Conservation (phyloP, 1,139 yeast species). For the Yamadazyma diospyri region DNA sequence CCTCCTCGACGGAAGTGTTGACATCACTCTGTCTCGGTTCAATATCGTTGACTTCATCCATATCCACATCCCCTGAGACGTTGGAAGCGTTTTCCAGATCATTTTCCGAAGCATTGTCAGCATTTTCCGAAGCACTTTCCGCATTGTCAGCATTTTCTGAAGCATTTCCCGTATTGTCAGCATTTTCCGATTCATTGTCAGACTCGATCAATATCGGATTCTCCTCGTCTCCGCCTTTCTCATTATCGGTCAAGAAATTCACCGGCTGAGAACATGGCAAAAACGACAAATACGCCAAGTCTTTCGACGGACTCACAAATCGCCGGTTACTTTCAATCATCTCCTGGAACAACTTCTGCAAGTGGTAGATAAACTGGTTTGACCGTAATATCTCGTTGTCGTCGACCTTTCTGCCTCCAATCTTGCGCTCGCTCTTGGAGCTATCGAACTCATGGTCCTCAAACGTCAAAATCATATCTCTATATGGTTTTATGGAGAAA, state of each 20-base stretch:
- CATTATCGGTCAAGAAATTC: conserved; percentile 33
- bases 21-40: neutral
- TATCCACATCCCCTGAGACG: neutral
- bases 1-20: neutral
- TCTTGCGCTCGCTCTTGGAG: conserved; percentile 48
- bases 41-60: neutral
- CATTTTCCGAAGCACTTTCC: neutral
- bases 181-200: neutral
- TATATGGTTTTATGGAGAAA: conserved; percentile 77
- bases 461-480: conserved; percentile 62
- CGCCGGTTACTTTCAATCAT: conserved; percentile 62
- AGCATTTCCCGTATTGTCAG: neutral
- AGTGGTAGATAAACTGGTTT: conserved; percentile 70
- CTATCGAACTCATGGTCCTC: conserved; percentile 22
- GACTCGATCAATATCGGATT: conserved; percentile 14
- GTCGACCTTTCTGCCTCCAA: conserved; percentile 84
- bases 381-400: conserved; percentile 73
- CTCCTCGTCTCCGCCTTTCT: conserved; percentile 3
- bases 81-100: neutral
- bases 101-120: neutral
- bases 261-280: conserved; percentile 71
- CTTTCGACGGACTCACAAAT: conserved; percentile 78
- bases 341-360: conserved; percentile 64
- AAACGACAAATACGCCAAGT: conserved; percentile 84
- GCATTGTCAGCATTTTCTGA: neutral